Evolutionary conservation across 495 filamentous ascomycete genomes (phyloP).

Genomic region (Xylaria flabelliformis): DNA sequence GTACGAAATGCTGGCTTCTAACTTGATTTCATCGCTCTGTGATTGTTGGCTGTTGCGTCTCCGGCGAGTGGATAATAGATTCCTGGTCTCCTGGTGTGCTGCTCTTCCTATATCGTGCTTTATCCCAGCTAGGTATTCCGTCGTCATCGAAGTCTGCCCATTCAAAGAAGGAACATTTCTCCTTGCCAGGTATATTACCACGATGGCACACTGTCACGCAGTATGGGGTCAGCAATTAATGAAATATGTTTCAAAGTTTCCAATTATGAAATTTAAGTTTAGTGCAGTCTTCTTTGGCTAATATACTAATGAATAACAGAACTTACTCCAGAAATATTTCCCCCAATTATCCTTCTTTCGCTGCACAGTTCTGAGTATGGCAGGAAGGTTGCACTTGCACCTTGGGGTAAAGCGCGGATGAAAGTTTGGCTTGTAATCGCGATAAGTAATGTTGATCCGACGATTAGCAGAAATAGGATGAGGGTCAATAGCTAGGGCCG

Average conservation of each 20-base stretch:
- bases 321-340: conserved; percentile 80
- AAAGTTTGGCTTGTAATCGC: conserved; percentile 77
- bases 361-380: conserved; percentile 80
- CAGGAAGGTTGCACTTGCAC: conserved; percentile 70
- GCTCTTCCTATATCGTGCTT: conserved; percentile 33
- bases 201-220: conserved; percentile 68
- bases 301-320: neutral
- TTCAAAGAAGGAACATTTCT: conserved; percentile 80
- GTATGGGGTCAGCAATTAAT: conserved; percentile 1
- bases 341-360: conserved; percentile 75
- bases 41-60: neutral
- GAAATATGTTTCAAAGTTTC: neutral
- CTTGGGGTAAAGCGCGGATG: conserved; percentile 72
- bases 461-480: conserved; percentile 81
- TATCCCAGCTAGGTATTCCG: conserved; percentile 75
- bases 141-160: conserved; percentile 92
- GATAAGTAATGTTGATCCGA: conserved; percentile 79
- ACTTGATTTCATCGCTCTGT: neutral
- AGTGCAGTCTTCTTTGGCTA: neutral
- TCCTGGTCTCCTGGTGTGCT: neutral
- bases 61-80: neutral
- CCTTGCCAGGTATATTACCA: conserved; percentile 74
- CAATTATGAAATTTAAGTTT: neutral
- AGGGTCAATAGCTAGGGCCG: conserved; percentile 74
- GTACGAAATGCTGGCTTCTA: neutral